Conservation (phyloP, 768 basidiomycete genomes). For the Filobasidium floriforme region DNA sequence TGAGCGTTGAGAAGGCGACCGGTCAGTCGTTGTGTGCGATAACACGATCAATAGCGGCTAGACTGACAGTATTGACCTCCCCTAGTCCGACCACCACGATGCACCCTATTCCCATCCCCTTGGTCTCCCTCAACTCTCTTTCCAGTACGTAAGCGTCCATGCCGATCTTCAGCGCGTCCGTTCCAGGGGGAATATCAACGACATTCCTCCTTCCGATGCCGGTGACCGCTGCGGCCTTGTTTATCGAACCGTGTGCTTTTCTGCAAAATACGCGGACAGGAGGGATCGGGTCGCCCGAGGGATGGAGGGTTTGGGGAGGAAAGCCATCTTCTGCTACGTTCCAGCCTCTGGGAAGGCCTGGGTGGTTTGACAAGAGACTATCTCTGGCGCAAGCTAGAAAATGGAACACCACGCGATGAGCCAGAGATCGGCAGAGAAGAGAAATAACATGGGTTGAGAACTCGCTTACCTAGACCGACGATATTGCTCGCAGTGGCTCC, state of each 20-base stretch:
- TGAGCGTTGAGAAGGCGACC: not conserved
- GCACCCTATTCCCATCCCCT: constrained; percentile 37
- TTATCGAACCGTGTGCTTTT: constrained; percentile 47
- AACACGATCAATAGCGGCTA: not conserved
- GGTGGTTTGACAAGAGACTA: constrained; percentile 27
- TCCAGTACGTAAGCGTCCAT: constrained; percentile 45
- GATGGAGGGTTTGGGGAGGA: constrained; percentile 32
- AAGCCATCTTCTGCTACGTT: constrained; percentile 46
- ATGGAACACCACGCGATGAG: not conserved
- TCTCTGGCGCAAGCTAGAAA: constrained; percentile 46
- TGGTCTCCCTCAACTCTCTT: constrained; percentile 32
- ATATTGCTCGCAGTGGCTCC: constrained; percentile 49
- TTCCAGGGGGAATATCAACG: constrained; percentile 33
- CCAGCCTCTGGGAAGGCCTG: constrained; percentile 37
- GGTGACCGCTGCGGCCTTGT: constrained; percentile 47
- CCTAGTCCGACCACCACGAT: constrained; percentile 44
- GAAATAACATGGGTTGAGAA: not conserved
- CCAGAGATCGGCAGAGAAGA: not conserved
- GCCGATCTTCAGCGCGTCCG: constrained; percentile 27
- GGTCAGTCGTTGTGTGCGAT: not conserved
- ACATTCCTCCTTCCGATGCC: constrained; percentile 47
- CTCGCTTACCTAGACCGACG: constrained; percentile 45
- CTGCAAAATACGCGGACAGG: constrained; percentile 43
- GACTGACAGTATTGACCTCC: constrained; percentile 48
- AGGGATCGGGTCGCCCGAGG: constrained; percentile 20